Conservation (phyloP, 768 basidiomycete species). For the Tulasnella sp. region DNA sequence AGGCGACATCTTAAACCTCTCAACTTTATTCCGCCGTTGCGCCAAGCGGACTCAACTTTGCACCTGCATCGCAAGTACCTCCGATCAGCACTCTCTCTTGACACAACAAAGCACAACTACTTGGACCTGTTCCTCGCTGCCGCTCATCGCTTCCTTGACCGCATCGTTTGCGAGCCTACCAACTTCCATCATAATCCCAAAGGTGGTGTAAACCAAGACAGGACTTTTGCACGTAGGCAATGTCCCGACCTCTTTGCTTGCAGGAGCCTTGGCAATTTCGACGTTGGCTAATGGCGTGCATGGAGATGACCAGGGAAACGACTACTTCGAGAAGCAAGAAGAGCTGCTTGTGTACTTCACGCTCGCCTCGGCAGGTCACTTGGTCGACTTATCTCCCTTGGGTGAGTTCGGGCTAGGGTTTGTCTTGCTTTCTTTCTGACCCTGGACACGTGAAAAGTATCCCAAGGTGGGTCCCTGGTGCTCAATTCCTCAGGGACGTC, state of each 20-base stretch:
- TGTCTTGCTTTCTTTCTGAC: not conserved
- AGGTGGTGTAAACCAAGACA: not conserved
- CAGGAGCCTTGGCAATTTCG: not conserved
- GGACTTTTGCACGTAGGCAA: not conserved
- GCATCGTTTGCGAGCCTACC: not conserved
- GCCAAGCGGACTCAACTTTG: not conserved
- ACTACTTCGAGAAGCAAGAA: not conserved
- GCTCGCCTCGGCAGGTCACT: not conserved
- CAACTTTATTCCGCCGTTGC: not conserved
- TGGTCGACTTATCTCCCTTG: not conserved
- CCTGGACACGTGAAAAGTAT: not conserved
- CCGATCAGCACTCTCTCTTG: not conserved
- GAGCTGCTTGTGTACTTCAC: not conserved
- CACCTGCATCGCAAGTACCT: not conserved
- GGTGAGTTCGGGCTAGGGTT: not conserved
- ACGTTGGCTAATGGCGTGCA: not conserved
- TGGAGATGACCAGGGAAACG: not conserved
- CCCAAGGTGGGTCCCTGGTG: constrained; percentile 9
- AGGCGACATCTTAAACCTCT: not conserved
- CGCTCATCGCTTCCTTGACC: not conserved
- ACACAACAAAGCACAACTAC: not conserved
- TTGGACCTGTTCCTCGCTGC: not conserved
- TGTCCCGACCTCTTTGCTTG: not conserved
- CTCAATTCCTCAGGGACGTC: not conserved
- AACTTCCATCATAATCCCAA: not conserved